Evolutionary conservation across 2,329 filamentous ascomycete genomes (phyloP).

Genomic region (Colletotrichum tofieldiae): DNA sequence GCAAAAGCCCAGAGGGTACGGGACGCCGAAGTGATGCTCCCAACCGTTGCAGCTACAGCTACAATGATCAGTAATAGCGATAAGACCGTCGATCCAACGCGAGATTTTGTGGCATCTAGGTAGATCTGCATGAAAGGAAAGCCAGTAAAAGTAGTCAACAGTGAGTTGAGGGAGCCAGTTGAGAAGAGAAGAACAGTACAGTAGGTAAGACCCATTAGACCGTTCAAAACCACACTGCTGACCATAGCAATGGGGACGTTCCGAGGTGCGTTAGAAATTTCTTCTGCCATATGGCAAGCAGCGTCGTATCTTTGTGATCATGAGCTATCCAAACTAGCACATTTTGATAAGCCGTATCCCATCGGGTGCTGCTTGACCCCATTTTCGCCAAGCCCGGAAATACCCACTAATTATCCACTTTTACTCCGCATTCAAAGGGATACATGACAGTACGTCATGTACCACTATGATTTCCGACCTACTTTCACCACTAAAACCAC

Average conservation of each 20-base stretch:
- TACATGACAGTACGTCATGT: no score
- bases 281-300: conserved; percentile 53
- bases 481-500: no score
- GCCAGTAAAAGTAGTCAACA: conserved; percentile 58
- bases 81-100: conserved; percentile 48
- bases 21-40: conserved; percentile 54
- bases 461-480: no score
- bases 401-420: no score
- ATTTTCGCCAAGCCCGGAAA: no score
- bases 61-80: conserved; percentile 48
- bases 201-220: conserved; percentile 61
- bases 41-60: conserved; percentile 50
- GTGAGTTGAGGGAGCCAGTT: conserved; percentile 54
- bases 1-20: conserved; percentile 58
- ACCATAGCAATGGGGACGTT: conserved; percentile 54
- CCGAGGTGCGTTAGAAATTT: conserved; percentile 50
- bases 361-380: no score
- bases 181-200: conserved; percentile 60
- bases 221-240: conserved; percentile 57
- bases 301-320: conserved; percentile 49
- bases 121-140: conserved; percentile 63
- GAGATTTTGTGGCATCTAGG: conserved; percentile 49
- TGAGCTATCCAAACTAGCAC: neutral
- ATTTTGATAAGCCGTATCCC: no score
- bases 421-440: no score